A percentile compares a stretch with the other conserved stretches of the same genome.
Conservation (phyloP, 2,329 filamentous ascomycete genomes). For the Thielaviopsis punctulata region DNA sequence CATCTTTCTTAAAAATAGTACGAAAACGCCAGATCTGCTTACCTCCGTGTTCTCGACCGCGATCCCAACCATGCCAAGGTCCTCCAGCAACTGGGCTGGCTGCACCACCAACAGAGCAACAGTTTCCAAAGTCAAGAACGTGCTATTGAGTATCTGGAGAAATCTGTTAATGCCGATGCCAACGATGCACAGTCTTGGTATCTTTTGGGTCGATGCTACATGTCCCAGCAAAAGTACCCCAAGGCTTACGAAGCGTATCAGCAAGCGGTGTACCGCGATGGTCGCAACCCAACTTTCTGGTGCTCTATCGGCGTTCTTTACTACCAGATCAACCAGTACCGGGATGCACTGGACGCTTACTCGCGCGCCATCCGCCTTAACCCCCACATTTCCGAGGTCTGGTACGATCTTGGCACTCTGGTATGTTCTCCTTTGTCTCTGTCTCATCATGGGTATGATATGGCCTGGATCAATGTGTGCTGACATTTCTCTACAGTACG, state of each 20-base stretch:
- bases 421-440: constrained; percentile 36
- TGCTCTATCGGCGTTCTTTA: constrained; percentile 98
- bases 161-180: constrained; percentile 87
- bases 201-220: constrained; percentile 90
- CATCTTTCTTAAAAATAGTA: constrained; percentile 42
- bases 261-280: constrained; percentile 94
- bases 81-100: constrained; percentile 90
- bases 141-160: constrained; percentile 92
- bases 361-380: constrained; percentile 91
- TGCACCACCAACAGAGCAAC: constrained; percentile 90
- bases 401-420: constrained; percentile 94
- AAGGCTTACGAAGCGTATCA: constrained; percentile 98
- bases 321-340: constrained; percentile 99
- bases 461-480: too few relatives aligned
- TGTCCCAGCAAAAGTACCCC: constrained; percentile 97
- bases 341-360: constrained; percentile 93
- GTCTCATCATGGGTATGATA: constrained; percentile 17
- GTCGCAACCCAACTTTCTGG: constrained; percentile 97
- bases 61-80: constrained; percentile 97
- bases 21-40: constrained; percentile 80
- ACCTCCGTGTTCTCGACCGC: constrained; percentile 80
- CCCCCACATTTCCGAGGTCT: constrained; percentile 96
- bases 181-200: constrained; percentile 98
- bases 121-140: constrained; percentile 85
- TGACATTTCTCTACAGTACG: constrained; percentile 45